Percentiles rank a stretch among this genome's conserved stretches.
Conservation (phyloP, 345 rosid genomes). For the Anacardium occidentale region DNA sequence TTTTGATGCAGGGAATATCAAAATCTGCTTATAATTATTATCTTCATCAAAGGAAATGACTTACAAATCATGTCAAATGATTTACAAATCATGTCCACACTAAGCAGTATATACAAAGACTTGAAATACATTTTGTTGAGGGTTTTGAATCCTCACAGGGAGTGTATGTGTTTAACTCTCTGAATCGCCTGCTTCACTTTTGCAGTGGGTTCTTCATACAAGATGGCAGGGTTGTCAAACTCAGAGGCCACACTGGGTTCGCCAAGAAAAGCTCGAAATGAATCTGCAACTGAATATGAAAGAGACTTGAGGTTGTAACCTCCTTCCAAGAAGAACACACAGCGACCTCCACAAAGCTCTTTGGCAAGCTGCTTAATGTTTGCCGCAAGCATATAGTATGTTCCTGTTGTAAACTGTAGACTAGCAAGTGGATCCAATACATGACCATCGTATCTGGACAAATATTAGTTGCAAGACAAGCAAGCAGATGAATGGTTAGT, state of each 20-base stretch:
- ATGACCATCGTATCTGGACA: slow-evolving; percentile 76
- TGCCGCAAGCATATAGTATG: slow-evolving; percentile 71
- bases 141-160: slow-evolving; percentile 37
- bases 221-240: slow-evolving; percentile 74
- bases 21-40: too few species aligned
- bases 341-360: slow-evolving; percentile 80
- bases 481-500: background rate
- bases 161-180: slow-evolving; percentile 68
- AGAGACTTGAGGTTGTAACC: slow-evolving; percentile 91
- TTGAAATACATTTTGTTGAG: background rate
- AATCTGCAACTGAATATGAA: slow-evolving; percentile 78
- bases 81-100: too few species aligned
- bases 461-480: slow-evolving; percentile 1
- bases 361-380: slow-evolving; percentile 77
- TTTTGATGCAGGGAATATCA: too few species aligned
- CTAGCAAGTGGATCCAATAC: slow-evolving; percentile 88
- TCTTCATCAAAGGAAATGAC: too few species aligned
- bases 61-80: background rate
- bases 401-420: slow-evolving; percentile 80
- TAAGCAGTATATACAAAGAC: background rate
- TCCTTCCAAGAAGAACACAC: slow-evolving; percentile 91
- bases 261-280: slow-evolving; percentile 80
- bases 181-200: slow-evolving; percentile 73
- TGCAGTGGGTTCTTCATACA: slow-evolving; percentile 77
- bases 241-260: slow-evolving; percentile 70